Evolutionary conservation across 805 yeast genomes (phyloP).

Genomic region (Starmera quercuum): DNA sequence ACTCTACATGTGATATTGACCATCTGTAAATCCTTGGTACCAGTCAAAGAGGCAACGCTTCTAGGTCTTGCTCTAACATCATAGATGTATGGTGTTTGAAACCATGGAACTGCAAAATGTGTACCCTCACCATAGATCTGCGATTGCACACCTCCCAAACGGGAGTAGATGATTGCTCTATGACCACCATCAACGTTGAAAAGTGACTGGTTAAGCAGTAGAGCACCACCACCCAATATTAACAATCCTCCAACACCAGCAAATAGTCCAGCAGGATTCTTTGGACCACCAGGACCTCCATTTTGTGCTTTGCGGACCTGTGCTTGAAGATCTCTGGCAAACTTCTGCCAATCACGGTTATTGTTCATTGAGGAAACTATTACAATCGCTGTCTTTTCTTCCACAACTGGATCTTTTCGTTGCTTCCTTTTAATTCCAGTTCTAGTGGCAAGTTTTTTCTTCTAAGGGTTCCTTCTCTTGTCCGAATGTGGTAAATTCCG

Average conservation of each 20-base stretch:
- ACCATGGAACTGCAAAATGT: slow-evolving; percentile 88
- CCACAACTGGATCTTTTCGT: no score
- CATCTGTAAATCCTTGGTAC: slow-evolving; percentile 98
- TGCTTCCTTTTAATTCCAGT: no score
- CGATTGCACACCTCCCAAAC: slow-evolving; percentile 78
- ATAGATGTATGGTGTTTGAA: slow-evolving; percentile 85
- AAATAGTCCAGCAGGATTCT: slow-evolving; percentile 45
- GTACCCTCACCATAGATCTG: slow-evolving; percentile 89
- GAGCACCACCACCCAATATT: slow-evolving; percentile 49
- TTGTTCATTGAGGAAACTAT: slow-evolving; percentile 18
- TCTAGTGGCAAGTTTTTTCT: no score
- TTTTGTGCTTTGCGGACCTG: slow-evolving; percentile 35
- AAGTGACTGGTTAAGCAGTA: slow-evolving; percentile 46
- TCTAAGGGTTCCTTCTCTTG: no score
- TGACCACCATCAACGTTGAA: slow-evolving; percentile 98
- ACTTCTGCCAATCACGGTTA: slow-evolving; percentile 41
- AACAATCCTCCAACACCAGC: slow-evolving; percentile 60
- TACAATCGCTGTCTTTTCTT: no score
- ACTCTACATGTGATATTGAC: slow-evolving; percentile 99
- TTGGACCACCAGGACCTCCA: slow-evolving; percentile 25
- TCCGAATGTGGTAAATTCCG: no score
- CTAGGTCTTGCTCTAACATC: slow-evolving; percentile 98
- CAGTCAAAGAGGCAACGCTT: slow-evolving; percentile 91
- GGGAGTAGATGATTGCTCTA: slow-evolving; percentile 88
- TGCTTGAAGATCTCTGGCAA: slow-evolving; percentile 42